Percentiles rank a stretch among this genome's conserved stretches.
Conservation (phyloP, 148 eudicot species). For the Camellia sinensis region DNA sequence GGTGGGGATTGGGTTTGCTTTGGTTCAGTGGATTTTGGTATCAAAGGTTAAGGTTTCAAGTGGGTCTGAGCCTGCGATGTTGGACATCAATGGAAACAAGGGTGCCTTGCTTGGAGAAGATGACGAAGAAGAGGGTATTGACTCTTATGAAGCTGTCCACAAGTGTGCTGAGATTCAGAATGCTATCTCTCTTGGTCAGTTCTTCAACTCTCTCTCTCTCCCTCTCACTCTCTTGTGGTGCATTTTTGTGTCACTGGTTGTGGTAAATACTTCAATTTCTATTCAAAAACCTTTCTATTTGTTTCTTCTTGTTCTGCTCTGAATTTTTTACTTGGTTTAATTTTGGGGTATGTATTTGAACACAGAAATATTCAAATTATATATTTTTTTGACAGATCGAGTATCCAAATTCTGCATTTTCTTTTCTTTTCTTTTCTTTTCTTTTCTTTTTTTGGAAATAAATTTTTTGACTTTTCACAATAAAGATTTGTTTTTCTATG, state of each 20-base stretch:
- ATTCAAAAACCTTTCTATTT: not conserved
- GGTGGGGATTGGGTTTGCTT: slow-evolving; percentile 1
- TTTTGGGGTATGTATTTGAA: not conserved
- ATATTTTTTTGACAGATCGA: not conserved
- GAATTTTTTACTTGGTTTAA: not conserved
- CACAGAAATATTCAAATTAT: not conserved
- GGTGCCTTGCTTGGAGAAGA: slow-evolving; percentile 1
- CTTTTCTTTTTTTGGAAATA: no score
- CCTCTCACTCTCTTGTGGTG: not conserved
- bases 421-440: not conserved
- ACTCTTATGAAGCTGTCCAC: not conserved
- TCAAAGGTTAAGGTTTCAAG: not conserved
- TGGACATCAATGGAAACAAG: not conserved
- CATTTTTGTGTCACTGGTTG: not conserved
- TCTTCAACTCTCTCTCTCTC: not conserved
- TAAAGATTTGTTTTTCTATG: not conserved
- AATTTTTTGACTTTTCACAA: no score
- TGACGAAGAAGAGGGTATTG: slow-evolving; percentile 14
- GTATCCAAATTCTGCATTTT: not conserved
- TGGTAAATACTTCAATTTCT: no score
- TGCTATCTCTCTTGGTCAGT: slow-evolving; percentile 10
- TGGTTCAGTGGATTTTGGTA: slow-evolving; percentile 2
- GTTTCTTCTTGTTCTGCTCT: slow-evolving; percentile 2
- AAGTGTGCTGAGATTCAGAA: slow-evolving; percentile 17
- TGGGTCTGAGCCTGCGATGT: not conserved